Evolutionary conservation across 768 basidiomycete species (phyloP).

Genomic region (Lepiota brunneoincarnata): DNA sequence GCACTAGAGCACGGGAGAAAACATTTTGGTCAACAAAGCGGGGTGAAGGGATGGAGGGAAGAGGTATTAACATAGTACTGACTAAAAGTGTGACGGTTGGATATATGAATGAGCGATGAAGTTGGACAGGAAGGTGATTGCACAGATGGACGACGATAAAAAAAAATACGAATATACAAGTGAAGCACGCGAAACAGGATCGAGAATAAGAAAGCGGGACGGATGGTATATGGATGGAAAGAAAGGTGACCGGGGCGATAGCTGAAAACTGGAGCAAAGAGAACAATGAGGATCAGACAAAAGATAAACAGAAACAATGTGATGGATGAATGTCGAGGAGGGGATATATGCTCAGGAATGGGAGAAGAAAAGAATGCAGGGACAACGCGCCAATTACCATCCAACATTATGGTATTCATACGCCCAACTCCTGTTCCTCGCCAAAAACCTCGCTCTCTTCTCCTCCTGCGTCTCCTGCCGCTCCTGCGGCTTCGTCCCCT

Average conservation of each 20-base stretch:
- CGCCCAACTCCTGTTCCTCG: constrained; percentile 66
- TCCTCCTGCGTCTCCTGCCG: constrained; percentile 33
- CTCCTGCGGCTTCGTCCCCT: constrained; percentile 23
- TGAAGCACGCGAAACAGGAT: background rate
- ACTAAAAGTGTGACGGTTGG: background rate
- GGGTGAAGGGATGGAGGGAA: background rate
- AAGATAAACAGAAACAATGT: background rate
- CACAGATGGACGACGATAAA: background rate
- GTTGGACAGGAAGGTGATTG: no score
- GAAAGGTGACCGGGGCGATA: background rate
- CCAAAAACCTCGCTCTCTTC: constrained; percentile 42
- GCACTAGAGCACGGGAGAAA: constrained; percentile 1
- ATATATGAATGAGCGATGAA: constrained; percentile 3
- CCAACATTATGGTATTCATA: constrained; percentile 65
- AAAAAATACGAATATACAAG: no score
- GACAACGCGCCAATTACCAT: constrained; percentile 39
- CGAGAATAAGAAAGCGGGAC: background rate
- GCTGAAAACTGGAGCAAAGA: background rate
- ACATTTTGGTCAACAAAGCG: constrained; percentile 8
- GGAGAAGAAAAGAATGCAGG: constrained; percentile 7
- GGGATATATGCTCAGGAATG: background rate
- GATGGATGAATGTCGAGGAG: constrained; percentile 9
- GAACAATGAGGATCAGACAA: background rate
- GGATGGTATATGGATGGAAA: background rate
- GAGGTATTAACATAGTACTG: background rate